Conservation (phyloP, 495 filamentous ascomycete genomes). For the Patellaria atrata region DNA sequence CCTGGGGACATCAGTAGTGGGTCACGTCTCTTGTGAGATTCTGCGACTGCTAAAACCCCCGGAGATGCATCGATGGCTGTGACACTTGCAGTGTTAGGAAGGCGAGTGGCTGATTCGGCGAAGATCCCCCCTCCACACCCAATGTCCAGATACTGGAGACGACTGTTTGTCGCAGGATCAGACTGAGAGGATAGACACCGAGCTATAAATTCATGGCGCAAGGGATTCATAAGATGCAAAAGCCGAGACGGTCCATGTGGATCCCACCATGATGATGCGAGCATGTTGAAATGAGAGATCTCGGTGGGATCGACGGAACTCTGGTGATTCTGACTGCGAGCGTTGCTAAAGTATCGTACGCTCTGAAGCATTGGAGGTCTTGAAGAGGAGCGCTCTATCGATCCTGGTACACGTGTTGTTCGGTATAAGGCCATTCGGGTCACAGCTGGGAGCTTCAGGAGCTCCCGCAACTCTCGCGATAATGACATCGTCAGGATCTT, state of each 20-base stretch:
- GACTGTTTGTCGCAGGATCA: constrained; percentile 11
- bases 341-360: too few species aligned
- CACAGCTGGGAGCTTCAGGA: too few species aligned
- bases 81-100: constrained; percentile 48
- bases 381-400: too few species aligned
- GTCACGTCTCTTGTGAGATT: constrained; percentile 56
- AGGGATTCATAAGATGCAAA: constrained; percentile 95
- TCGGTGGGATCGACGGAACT: constrained; percentile 64
- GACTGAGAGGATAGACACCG: constrained; percentile 44
- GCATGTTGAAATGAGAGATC: constrained; percentile 82
- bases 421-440: too few species aligned
- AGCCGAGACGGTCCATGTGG: constrained; percentile 82
- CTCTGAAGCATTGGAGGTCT: too few species aligned
- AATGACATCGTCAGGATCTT: too few species aligned
- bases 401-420: too few species aligned
- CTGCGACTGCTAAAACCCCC: constrained; percentile 66
- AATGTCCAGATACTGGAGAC: constrained; percentile 61
- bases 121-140: constrained; percentile 97
- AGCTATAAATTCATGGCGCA: constrained; percentile 82
- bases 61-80: constrained; percentile 74
- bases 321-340: too few species aligned
- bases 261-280: constrained; percentile 96
- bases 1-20: constrained; percentile 37
- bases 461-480: too few species aligned
- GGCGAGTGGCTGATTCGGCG: constrained; percentile 77